These are phyloP conservation scores for Rheum nobile DNA, from an alignment of 148 eudicot species.

Conservation along the genomic window DNA sequence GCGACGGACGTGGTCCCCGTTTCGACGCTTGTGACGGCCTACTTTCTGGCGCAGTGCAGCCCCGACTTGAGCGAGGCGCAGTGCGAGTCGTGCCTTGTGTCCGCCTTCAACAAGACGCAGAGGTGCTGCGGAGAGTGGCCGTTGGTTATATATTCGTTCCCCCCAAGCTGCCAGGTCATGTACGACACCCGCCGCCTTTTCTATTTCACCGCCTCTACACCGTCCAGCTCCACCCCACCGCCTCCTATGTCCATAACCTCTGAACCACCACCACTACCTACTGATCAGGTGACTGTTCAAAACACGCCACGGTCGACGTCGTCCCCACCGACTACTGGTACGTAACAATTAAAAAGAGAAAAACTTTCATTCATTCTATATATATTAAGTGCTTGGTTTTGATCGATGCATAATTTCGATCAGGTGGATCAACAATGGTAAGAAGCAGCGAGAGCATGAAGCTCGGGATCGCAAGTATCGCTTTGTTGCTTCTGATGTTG, in stretches of 20 bases:
- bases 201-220: not conserved
- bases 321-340: too few relatives aligned
- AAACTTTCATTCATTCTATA: too few relatives aligned
- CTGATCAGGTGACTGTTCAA: not conserved
- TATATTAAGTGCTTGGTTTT: not conserved
- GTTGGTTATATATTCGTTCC: not conserved
- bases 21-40: not conserved
- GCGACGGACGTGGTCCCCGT: not conserved
- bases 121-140: not conserved
- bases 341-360: too few relatives aligned
- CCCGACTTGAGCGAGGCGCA: not conserved
- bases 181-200: not conserved
- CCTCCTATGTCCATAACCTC: not conserved
- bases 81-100: not conserved
- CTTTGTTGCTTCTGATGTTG: not conserved
- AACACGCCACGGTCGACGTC: too few relatives aligned
- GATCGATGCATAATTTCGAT: not conserved
- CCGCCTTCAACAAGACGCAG: not conserved
- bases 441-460: not conserved
- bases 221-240: not conserved
- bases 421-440: not conserved
- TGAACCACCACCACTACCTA: not conserved
- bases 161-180: not conserved
- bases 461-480: not conserved
- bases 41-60: slow-evolving; percentile 6